Evolutionary conservation across 352 stramenopile genomes (phyloP).

Genomic region (Globisporangium abappressorium): DNA sequence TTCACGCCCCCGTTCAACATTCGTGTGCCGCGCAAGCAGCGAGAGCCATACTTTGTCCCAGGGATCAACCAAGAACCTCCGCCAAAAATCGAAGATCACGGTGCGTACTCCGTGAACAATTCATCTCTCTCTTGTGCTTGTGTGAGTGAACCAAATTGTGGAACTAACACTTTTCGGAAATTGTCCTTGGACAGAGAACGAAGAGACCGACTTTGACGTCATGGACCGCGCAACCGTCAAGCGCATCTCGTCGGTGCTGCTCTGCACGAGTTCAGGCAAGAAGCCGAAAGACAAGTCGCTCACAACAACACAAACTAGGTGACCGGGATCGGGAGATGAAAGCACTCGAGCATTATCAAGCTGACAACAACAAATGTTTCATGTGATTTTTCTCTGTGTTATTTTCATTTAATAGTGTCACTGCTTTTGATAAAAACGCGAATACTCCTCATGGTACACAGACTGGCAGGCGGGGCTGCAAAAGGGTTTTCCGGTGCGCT

Average conservation of each 20-base stretch:
- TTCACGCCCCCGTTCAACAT: conserved; percentile 81
- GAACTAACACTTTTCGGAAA: neutral
- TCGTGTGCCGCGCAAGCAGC: conserved; percentile 56
- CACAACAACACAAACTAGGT: neutral
- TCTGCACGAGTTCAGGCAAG: conserved; percentile 59
- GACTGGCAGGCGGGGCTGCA: conserved; percentile 40
- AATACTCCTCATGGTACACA: conserved; percentile 48
- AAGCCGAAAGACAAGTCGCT: conserved; percentile 30
- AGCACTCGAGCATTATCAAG: too few relatives aligned
- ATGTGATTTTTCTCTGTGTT: neutral
- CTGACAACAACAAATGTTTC: neutral
- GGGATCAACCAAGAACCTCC: conserved; percentile 30
- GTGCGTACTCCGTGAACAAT: conserved; percentile 10
- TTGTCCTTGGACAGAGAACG: conserved; percentile 27
- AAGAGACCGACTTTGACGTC: conserved; percentile 61
- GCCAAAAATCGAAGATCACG: conserved; percentile 32
- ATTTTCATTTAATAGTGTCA: neutral
- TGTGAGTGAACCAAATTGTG: neutral
- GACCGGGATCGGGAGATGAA: neutral
- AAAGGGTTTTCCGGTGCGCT: conserved; percentile 47
- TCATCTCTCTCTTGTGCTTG: neutral
- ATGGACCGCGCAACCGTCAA: conserved; percentile 82
- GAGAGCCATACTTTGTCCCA: conserved; percentile 58
- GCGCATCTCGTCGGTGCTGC: conserved; percentile 66
- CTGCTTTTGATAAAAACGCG: conserved; percentile 43